Evolutionary conservation across 371 early-diverging fungal species (phyloP).

Genomic region (Syncephalis plumigaleata): DNA sequence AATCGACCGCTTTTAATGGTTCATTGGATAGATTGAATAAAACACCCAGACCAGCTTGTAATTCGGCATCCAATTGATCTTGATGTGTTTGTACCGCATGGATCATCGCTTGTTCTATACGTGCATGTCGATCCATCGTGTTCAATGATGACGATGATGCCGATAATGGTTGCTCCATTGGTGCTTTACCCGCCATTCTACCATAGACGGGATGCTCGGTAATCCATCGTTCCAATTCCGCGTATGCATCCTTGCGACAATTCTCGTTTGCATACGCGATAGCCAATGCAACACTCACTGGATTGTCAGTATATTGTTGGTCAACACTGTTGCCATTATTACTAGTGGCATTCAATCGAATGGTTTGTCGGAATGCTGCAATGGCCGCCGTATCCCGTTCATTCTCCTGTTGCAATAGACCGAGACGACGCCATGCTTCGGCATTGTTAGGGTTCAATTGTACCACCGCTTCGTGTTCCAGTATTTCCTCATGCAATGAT

Average conservation of each 20-base stretch:
- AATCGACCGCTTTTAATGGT: conserved; percentile 88
- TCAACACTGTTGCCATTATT: conserved; percentile 29
- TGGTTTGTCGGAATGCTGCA: conserved; percentile 67
- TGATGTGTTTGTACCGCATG: conserved; percentile 26
- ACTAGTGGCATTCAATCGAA: conserved; percentile 5
- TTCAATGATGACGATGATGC: conserved; percentile 42
- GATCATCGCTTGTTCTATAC: too few relatives aligned
- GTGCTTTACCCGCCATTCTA: conserved; percentile 15
- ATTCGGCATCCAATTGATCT: conserved; percentile 62
- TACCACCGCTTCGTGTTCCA: conserved; percentile 85
- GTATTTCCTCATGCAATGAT: conserved; percentile 54
- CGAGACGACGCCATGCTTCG: conserved; percentile 69
- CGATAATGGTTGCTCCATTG: conserved; percentile 65
- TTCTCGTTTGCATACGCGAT: conserved; percentile 91
- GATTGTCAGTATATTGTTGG: conserved; percentile 42
- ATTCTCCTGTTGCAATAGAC: conserved; percentile 85
- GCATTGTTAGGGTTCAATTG: conserved; percentile 66
- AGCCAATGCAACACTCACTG: conserved; percentile 74
- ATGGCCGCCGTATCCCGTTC: conserved; percentile 87
- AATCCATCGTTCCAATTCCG: conserved; percentile 79
- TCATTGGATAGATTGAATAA: conserved; percentile 81
- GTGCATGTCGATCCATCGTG: too few relatives aligned
- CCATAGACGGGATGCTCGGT: conserved; percentile 47
- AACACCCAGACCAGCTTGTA: conserved; percentile 87
- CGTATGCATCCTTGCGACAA: conserved; percentile 61